A percentile compares a stretch with the other conserved stretches of the same genome.
These are phyloP conservation scores for Arctium minus DNA, from an alignment of 129 eudicot species.

Conservation along the genomic window DNA sequence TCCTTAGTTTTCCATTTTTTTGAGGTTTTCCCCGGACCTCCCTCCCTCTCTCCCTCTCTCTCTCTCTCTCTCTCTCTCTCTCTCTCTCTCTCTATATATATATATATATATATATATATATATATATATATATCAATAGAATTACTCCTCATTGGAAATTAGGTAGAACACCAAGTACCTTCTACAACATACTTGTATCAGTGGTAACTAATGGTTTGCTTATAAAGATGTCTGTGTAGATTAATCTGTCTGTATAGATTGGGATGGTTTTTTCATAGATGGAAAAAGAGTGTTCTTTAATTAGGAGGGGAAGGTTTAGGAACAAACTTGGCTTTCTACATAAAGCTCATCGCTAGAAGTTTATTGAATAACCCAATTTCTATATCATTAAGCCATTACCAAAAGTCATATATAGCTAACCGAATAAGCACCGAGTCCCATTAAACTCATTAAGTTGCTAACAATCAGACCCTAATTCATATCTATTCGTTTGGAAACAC, in stretches of 20 bases:
- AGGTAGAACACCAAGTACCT: no score
- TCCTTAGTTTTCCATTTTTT: no score
- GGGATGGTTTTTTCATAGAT: neutral
- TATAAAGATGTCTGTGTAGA: neutral
- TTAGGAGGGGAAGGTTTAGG: neutral
- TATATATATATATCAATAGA: no score
- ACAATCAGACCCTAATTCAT: neutral
- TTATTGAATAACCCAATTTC: neutral
- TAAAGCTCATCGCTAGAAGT: neutral
- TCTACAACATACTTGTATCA: no score
- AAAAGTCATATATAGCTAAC: neutral
- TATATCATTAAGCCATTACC: neutral
- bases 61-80: no score
- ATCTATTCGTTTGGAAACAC: neutral
- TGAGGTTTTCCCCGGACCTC: no score
- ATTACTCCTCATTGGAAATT: no score
- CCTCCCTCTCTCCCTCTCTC: no score
- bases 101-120: no score
- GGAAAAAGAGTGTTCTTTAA: no score
- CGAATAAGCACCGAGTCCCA: neutral
- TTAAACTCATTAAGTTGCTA: neutral
- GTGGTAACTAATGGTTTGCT: no score
- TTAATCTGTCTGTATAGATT: neutral
- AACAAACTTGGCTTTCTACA: neutral
- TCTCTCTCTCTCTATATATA: no score